phyloP scores from a whole-genome alignment of 2,329 filamentous ascomycete species.

The Fusarium sp. region DNA sequence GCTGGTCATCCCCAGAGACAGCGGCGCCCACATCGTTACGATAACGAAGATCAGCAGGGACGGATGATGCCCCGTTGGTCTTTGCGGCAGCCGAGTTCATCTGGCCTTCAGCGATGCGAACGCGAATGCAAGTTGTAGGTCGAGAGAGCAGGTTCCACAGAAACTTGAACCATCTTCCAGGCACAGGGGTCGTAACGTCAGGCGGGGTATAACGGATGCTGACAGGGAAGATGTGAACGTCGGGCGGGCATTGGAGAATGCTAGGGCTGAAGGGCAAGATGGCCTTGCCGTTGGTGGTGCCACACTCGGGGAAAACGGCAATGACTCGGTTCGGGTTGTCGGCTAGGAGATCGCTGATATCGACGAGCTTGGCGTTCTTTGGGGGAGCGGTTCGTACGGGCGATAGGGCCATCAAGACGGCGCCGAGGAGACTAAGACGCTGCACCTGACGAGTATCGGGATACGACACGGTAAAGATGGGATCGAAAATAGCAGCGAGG shows the following conservation, averaged over 20 bases:
- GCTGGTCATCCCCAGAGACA: conserved; percentile 70
- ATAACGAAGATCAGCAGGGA: conserved; percentile 44
- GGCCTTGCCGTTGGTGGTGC: conserved; percentile 91
- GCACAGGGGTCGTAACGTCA: conserved; percentile 91
- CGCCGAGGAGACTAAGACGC: conserved; percentile 80
- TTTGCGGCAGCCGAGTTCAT: conserved; percentile 60
- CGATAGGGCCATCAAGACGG: conserved; percentile 79
- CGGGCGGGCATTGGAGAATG: conserved; percentile 74
- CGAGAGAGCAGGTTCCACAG: conserved; percentile 88
- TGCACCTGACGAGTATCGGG: conserved; percentile 79
- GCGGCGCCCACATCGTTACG: conserved; percentile 49
- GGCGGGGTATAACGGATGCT: conserved; percentile 89
- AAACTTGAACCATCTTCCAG: conserved; percentile 78
- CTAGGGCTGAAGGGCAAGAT: conserved; percentile 87
- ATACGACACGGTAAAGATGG: conserved; percentile 90
- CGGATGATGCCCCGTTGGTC: conserved; percentile 51
- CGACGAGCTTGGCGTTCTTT: conserved; percentile 64
- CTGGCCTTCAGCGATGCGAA: conserved; percentile 86
- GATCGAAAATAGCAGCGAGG: conserved; percentile 95
- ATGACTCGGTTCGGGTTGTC: conserved; percentile 81
- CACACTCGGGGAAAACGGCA: conserved; percentile 92
- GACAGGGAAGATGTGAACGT: conserved; percentile 87
- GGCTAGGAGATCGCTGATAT: conserved; percentile 71
- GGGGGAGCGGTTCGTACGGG: conserved; percentile 64
- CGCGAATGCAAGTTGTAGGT: conserved; percentile 89